phyloP scores from a whole-genome alignment of 2,329 filamentous ascomycete species.

The Stagonosporopsis cucurbitacearum region DNA sequence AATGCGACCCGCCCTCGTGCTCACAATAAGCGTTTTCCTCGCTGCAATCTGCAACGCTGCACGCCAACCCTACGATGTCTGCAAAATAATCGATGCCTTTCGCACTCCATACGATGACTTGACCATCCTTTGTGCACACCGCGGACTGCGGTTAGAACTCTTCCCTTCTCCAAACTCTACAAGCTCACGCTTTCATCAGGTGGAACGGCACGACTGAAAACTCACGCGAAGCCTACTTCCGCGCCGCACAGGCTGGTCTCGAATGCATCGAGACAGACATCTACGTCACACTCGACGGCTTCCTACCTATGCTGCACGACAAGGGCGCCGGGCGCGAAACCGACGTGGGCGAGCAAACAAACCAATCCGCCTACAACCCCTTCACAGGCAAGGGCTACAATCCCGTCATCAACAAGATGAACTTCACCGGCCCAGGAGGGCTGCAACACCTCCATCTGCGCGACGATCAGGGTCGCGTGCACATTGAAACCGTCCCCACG shows the following conservation, averaged over 20 bases:
- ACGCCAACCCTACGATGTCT: background rate
- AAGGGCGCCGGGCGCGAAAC: background rate
- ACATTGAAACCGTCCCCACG: background rate
- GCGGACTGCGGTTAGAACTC: background rate
- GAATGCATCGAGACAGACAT: background rate
- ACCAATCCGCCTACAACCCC: background rate
- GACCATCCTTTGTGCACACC: background rate
- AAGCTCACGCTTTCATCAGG: background rate
- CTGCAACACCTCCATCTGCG: too few relatives aligned
- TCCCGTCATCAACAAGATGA: too few relatives aligned
- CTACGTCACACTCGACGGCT: background rate
- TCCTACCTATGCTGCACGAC: background rate
- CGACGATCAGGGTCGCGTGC: too few relatives aligned
- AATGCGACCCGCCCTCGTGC: too few relatives aligned
- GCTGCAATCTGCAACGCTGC: too few relatives aligned
- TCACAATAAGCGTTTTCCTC: too few relatives aligned
- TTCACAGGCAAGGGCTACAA: background rate
- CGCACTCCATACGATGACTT: background rate
- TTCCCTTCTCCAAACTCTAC: too few relatives aligned
- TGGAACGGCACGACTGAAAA: background rate
- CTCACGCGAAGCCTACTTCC: background rate
- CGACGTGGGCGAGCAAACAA: background rate
- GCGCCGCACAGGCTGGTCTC: background rate
- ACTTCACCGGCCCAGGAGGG: too few relatives aligned
- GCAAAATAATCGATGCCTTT: background rate